Conservation (phyloP, 2,329 filamentous ascomycete species). For the Calonectria pauciramosa region DNA sequence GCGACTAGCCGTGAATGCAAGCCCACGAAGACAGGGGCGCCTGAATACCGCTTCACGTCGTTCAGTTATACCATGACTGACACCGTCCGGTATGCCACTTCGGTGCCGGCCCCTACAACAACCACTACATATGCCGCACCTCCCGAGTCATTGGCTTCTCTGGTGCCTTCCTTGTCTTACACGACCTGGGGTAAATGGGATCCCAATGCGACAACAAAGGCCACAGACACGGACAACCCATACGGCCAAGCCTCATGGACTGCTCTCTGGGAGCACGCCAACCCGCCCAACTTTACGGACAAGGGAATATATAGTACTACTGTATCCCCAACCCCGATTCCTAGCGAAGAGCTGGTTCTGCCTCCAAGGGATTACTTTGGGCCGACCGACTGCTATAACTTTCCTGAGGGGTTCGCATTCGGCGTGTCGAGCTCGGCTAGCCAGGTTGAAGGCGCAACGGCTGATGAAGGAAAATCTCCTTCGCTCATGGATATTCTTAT, state of each 20-base stretch:
- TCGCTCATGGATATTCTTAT: slow-evolving; percentile 58
- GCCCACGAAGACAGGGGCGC: slow-evolving; percentile 33
- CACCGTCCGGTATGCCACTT: slow-evolving; percentile 50
- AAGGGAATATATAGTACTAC: slow-evolving; percentile 58
- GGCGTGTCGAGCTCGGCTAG: slow-evolving; percentile 63
- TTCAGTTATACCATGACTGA: slow-evolving; percentile 51
- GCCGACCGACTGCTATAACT: slow-evolving; percentile 62
- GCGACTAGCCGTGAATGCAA: slow-evolving; percentile 48
- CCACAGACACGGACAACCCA: slow-evolving; percentile 46
- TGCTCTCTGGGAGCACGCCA: slow-evolving; percentile 50
- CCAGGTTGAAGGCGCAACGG: slow-evolving; percentile 61
- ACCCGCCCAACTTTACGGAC: slow-evolving; percentile 52
- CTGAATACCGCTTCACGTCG: slow-evolving; percentile 45
- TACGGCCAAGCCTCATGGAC: slow-evolving; percentile 51
- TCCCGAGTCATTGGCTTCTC: slow-evolving; percentile 41
- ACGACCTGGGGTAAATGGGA: slow-evolving; percentile 54
- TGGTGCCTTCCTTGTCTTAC: slow-evolving; percentile 46
- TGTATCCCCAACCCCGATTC: slow-evolving; percentile 67
- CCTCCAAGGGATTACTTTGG: slow-evolving; percentile 67
- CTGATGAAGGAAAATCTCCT: slow-evolving; percentile 58
- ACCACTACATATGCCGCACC: slow-evolving; percentile 49
- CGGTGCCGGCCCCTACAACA: slow-evolving; percentile 47
- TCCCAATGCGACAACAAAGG: slow-evolving; percentile 44
- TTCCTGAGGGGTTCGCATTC: slow-evolving; percentile 62
- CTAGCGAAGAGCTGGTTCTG: slow-evolving; percentile 66